A percentile compares a stretch with the other conserved stretches of the same genome.
These are phyloP conservation scores for Begonia loranthoides DNA, from an alignment of 306 rosid species.

Conservation along the genomic window DNA sequence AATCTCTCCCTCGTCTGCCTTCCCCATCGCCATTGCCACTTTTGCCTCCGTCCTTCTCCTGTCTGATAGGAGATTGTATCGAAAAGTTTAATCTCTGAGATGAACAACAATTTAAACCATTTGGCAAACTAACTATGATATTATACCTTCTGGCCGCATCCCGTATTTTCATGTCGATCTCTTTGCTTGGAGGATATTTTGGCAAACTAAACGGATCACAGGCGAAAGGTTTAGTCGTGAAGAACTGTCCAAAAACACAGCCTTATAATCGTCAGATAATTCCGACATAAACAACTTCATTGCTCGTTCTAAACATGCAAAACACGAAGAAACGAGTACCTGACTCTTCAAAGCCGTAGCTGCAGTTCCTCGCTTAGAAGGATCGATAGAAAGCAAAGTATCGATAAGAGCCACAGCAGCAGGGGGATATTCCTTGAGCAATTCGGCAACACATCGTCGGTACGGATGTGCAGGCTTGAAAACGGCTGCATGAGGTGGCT, in stretches of 20 bases:
- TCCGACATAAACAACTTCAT: neutral
- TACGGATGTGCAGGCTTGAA: slow-evolving; percentile 79
- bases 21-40: slow-evolving; percentile 28
- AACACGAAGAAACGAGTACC: slow-evolving; percentile 23
- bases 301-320: neutral
- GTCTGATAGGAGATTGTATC: slow-evolving; percentile 22
- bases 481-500: slow-evolving; percentile 40
- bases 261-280: neutral
- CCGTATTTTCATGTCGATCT: slow-evolving; percentile 67
- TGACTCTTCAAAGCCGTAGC: slow-evolving; percentile 60
- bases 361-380: slow-evolving; percentile 64
- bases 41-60: slow-evolving; percentile 28
- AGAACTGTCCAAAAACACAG: slow-evolving; percentile 37
- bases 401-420: slow-evolving; percentile 58
- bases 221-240: slow-evolving; percentile 56
- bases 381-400: slow-evolving; percentile 66
- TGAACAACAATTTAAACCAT: neutral
- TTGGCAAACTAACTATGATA: neutral
- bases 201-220: slow-evolving; percentile 86
- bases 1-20: slow-evolving; percentile 36
- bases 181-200: slow-evolving; percentile 88
- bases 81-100: neutral
- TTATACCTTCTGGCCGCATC: slow-evolving; percentile 58
- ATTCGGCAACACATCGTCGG: slow-evolving; percentile 51
- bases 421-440: slow-evolving; percentile 58